Conservation (phyloP, 139 green algal species). For the Monoraphidium neglectum region DNA sequence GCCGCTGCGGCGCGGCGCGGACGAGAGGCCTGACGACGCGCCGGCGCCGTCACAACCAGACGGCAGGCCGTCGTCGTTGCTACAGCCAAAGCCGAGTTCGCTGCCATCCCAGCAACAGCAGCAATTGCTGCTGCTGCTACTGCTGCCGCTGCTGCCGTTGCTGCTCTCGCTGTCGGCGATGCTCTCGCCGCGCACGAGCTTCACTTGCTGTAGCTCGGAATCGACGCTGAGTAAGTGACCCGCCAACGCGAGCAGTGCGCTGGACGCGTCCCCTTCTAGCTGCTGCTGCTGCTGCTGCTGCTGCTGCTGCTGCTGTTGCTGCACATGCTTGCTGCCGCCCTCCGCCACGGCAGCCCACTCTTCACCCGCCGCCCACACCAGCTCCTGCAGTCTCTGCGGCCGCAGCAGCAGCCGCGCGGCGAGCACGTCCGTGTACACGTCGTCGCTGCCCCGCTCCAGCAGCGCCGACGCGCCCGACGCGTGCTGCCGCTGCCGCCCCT, state of each 20-base stretch:
- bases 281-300: neutral
- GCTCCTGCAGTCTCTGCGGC: constrained; percentile 18
- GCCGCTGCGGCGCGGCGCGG: neutral
- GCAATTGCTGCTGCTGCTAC: too few relatives aligned
- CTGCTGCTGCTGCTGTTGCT: neutral
- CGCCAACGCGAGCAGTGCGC: neutral
- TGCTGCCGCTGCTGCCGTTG: too few relatives aligned
- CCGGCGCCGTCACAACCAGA: too few relatives aligned
- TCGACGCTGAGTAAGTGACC: neutral
- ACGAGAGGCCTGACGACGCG: too few relatives aligned
- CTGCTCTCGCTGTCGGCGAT: neutral
- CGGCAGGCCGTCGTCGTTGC: too few relatives aligned
- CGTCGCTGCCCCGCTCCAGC: neutral
- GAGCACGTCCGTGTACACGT: constrained; percentile 22
- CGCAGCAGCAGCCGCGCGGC: constrained; percentile 28
- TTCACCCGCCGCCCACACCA: constrained; percentile 8
- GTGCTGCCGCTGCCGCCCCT: constrained; percentile 4
- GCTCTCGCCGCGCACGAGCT: neutral
- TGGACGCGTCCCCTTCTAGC: neutral
- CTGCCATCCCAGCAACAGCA: neutral
- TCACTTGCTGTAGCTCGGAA: neutral
- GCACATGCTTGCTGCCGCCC: neutral
- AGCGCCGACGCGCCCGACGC: too few relatives aligned
- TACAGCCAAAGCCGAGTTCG: too few relatives aligned
- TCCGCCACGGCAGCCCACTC: constrained; percentile 1